Evolutionary conservation across 1,139 yeast species (phyloP), one percentile per base, ranked within the genome.

Genomic region (Scheffersomyces segobiensis): DNA sequence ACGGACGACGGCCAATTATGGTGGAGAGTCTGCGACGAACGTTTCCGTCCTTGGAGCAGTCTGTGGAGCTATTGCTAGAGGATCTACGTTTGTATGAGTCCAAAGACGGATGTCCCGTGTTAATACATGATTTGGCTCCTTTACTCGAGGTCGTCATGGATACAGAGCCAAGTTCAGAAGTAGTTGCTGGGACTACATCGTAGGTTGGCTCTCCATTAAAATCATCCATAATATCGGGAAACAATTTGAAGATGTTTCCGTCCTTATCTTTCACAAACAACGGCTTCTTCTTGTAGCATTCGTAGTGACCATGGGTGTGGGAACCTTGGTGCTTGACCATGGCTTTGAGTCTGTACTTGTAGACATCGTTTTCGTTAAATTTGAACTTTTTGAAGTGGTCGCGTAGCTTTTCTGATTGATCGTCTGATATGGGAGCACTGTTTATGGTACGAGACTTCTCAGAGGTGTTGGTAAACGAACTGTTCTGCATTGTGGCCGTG

Each of bases 251-350:
- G 50, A 77, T 83, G 65, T 64, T 73, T 2, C 85, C 85, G 1
- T 80, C 82, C 32, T 63, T 70, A 61, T 82, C 83, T 65, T 84
- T 87, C 55, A 83, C 86, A 62, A 80, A 83, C 12, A 83, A 72
- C 2, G 95, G 93, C 67, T 91, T 91, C 53, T 82, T 83, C 63
- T 87, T 86, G 70, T 85, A 91, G 64, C 95, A 88, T 67, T 90
- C 96, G 67, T 91, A 95, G 70, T 95, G 99, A 0, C 98, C 99
- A 53, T 88, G 86, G 20, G 89, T 83, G 72, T 95, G 98, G 0
- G 96, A 87, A 0, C 98, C 99, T 56, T 87, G 86, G 69, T 95
- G 99, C 61, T 92, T 82, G 24, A 95, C 87, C 64, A 92, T 78
- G 0, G 97, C 91, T 62, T 82, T 83, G 49, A 95, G 78, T 60